A percentile compares a stretch with the other conserved stretches of the same genome.
Conservation (phyloP, 2,329 filamentous ascomycete genomes). For the Huntiella savannae region DNA sequence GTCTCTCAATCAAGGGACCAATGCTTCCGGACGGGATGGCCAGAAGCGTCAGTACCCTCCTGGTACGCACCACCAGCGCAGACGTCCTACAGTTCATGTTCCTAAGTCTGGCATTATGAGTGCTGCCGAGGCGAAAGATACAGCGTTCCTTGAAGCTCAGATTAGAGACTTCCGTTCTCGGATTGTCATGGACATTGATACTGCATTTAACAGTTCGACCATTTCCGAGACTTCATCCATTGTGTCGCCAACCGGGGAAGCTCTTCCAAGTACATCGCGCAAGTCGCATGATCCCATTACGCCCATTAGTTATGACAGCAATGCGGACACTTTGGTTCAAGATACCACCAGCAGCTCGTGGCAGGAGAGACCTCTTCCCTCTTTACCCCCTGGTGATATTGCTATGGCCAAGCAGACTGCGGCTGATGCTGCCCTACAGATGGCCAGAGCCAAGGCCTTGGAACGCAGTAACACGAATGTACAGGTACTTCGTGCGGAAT, state of each 20-base stretch:
- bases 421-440: constrained; percentile 22
- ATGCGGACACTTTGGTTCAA: constrained; percentile 16
- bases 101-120: neutral
- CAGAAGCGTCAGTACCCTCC: too few relatives aligned
- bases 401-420: constrained; percentile 15
- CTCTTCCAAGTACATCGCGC: constrained; percentile 8
- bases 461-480: constrained; percentile 17
- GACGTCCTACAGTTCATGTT: constrained; percentile 1
- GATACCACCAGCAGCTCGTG: constrained; percentile 18
- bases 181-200: constrained; percentile 77
- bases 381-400: constrained; percentile 23
- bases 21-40: too few relatives aligned
- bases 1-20: neutral
- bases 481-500: constrained; percentile 11
- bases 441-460: constrained; percentile 27
- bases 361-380: constrained; percentile 32
- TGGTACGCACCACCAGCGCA: neutral
- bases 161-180: constrained; percentile 62
- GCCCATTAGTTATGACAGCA: constrained; percentile 14
- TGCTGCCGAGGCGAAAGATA: constrained; percentile 5
- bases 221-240: constrained; percentile 18
- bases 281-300: constrained; percentile 6
- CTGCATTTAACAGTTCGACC: constrained; percentile 61
- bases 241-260: neutral
- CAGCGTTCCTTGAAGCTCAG: constrained; percentile 42